phyloP scores from a whole-genome alignment of 139 green algal genomes.

The Auxenochlorella pyrenoidosa region DNA sequence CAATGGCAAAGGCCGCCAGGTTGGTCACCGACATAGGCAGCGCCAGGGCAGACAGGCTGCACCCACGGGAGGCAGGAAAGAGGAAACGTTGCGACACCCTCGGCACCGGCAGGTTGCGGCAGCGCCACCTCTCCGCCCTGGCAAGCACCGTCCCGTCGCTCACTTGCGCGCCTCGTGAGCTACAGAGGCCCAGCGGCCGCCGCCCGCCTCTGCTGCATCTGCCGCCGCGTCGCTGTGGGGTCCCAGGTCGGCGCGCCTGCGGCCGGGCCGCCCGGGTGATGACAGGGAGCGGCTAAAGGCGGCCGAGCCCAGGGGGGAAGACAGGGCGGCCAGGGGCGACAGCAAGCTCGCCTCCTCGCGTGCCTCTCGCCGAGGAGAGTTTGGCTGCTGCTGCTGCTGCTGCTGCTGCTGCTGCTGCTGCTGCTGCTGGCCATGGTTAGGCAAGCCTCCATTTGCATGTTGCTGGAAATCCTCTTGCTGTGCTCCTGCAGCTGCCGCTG shows the following conservation, averaged over 20 bases:
- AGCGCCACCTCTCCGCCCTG: neutral
- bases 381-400: no score
- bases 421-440: no score
- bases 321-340: neutral
- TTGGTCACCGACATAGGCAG: conserved; percentile 22
- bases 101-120: no score
- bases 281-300: conserved; percentile 7
- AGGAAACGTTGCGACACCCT: neutral
- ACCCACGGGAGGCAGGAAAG: neutral
- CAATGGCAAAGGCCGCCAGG: conserved; percentile 18
- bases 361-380: neutral
- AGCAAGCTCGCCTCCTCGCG: neutral
- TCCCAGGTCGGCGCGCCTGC: neutral
- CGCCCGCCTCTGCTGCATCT: neutral
- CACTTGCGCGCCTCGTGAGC: neutral
- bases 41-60: conserved; percentile 23
- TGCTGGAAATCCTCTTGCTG: no score
- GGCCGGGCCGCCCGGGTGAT: no score
- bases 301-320: neutral
- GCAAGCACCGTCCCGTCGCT: neutral
- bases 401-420: no score
- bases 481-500: neutral
- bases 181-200: neutral
- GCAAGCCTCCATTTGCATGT: no score
- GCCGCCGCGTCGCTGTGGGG: neutral